Evolutionary conservation across 1,139 yeast species (phyloP), one percentile per base, ranked within the genome.

Genomic region (Kurtzmaniella quercitrusa): DNA sequence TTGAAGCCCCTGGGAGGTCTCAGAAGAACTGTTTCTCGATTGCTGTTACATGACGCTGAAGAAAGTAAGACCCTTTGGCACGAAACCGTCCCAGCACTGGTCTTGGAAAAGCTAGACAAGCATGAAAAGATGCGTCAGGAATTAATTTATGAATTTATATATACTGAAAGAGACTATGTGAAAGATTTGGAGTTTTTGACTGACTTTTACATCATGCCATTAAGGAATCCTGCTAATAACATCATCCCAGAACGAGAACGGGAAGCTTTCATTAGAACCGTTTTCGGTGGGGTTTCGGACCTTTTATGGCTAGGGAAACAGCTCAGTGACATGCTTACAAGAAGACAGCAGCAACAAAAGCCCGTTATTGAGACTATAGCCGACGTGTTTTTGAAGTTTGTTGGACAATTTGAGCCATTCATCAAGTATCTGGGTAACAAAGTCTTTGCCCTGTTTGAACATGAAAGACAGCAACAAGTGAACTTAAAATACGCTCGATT

Each of bases 391-490:
- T 66, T 91, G 46, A 94, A 90, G 52, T 84, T 75, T 59, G 89
- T 91, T 33, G 90, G 94, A 11, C 79, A 79, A 51, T 91, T 93
- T 64, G 96, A 90, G 50, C 96, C 98, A 2, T 93, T 91, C 64
- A 85, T 93, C 42, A 77, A 85, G 41, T 93, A 93, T 60, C 95
- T 96, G 47, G 97, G 97, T n/a, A 90, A 93, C 47, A 94, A 94
- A 60, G 90, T 93, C 44, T 90, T 89, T 67, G 98, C 97, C 11
- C 89, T 90, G 62, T 90, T 89, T 65, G 96, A 93, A 63, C 90
- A 90, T 65, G 98, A 93, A 66, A 77, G 97, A 43, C 98, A 93
- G 60, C 89, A 90, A 62, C 85, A 89, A 47, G 88, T 85, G 24
- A 93, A 94, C 62, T 85, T 94, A 47, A 79, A 87, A 49, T 93